Conservation (phyloP, 805 yeast species). For the Diddensiella transvaalensis region DNA sequence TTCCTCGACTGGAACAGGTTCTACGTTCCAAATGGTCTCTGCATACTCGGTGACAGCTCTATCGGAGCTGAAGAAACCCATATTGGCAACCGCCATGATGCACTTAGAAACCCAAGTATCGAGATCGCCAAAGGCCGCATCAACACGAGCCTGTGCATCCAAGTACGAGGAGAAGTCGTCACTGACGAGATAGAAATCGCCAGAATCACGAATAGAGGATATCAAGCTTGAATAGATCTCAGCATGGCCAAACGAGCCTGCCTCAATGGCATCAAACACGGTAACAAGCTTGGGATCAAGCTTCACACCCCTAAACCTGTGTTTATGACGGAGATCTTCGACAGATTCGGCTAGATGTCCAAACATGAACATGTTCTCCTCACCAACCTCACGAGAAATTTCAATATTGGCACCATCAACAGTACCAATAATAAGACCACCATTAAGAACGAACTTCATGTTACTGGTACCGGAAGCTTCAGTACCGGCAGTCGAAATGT, state of each 20-base stretch:
- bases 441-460: conserved; percentile 92
- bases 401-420: conserved; percentile 97
- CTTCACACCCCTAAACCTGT: conserved; percentile 55
- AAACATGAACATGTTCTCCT: conserved; percentile 85
- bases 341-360: conserved; percentile 90
- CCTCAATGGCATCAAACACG: conserved; percentile 65
- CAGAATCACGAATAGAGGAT: conserved; percentile 66
- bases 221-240: conserved; percentile 59
- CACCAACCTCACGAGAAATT: conserved; percentile 89
- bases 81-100: conserved; percentile 78
- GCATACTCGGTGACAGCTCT: conserved; percentile 91
- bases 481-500: conserved; percentile 95
- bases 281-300: conserved; percentile 56
- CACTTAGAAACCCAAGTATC: conserved; percentile 74
- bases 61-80: conserved; percentile 90
- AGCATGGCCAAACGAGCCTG: conserved; percentile 67
- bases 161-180: conserved; percentile 88
- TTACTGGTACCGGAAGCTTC: conserved; percentile 96
- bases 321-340: conserved; percentile 76
- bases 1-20: conserved; percentile 44
- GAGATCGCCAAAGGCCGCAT: conserved; percentile 62
- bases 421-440: conserved; percentile 91
- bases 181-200: conserved; percentile 81
- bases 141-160: conserved; percentile 75
- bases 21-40: conserved; percentile 88